Base-by-base conservation (phyloP, 805 yeast species). In the Ogataea philodendri region DNA sequence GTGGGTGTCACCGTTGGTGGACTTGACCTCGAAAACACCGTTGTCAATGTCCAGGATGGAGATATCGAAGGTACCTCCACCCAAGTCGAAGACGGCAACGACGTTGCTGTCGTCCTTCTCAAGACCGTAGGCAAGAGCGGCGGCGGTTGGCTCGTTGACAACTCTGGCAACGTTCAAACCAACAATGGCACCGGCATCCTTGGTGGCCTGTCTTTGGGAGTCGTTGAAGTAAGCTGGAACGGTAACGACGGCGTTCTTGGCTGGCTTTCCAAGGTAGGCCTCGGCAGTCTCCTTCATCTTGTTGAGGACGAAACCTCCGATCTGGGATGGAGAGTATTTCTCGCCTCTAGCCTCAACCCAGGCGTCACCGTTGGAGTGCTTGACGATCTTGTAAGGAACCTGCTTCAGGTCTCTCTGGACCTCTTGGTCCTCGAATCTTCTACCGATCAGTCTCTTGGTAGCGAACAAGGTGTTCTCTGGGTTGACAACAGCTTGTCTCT, bases 261-360 rank as follows among this genome's bases (percentile, higher is more conserved):
- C 90, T 28, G 81, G 59, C 76, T 86, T 87, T 67, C 94, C 93
- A 54, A 87, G 72, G 73, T 84, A 82, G 47, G 85, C 81, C 69
- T 87, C 96, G 49, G 97, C 96, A 51, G 96, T 89, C 74, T 89
- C 96, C 80, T 88, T 89, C 96, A 88, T 89, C 77, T 88, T 89
- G 79, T 85, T 86, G 59, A 88, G 77, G 48, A 88, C 71, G 27
- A 69, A 66, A 16, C 86, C 83, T 47, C 88, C 79, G 29, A 83
- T 77, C 49, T 82, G 86, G 23, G 84, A 69, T 5, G 90, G 93
- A 5, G 87, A 75, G 46, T 73, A 65, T 32, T 50, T 54, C 38
- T 61, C 58, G 20, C 72, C 73, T 27, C 67, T 65, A 15, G 73
- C 62, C 35, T 67, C 69, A 23, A 84, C 63, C 76, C 84, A 79